A percentile compares a stretch with the other conserved stretches of the same genome.
Conservation (phyloP, 352 stramenopile species). For the Hyphochytrium catenoides region DNA sequence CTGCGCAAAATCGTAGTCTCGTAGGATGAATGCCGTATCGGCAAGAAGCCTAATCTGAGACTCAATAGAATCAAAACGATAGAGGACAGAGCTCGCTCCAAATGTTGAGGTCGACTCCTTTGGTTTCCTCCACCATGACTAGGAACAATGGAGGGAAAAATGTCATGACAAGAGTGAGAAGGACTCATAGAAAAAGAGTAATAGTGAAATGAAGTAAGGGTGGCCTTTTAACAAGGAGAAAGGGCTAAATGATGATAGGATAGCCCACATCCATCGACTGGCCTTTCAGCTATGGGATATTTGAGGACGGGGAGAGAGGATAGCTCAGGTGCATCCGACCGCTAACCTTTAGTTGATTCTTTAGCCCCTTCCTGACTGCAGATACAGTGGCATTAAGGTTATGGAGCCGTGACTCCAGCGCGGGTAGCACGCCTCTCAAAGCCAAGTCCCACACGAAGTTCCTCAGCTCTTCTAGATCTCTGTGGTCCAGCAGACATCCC, state of each 20-base stretch:
- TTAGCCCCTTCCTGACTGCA: constrained; percentile 67
- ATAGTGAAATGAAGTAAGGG: no score
- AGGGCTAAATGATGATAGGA: no score
- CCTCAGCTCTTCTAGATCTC: constrained; percentile 31
- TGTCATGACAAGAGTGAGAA: no score
- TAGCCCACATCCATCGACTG: no score
- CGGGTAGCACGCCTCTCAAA: constrained; percentile 38
- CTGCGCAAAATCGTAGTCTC: constrained; percentile 62
- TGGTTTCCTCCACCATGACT: constrained; percentile 67
- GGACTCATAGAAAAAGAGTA: no score
- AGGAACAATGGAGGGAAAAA: no score
- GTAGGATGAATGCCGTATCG: constrained; percentile 64
- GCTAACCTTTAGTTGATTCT: constrained; percentile 75
- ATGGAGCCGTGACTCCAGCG: constrained; percentile 50
- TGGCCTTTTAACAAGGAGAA: no score
- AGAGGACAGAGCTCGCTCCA: constrained; percentile 16
- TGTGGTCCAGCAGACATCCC: constrained; percentile 19
- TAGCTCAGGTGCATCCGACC: no score
- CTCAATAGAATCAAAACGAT: constrained; percentile 61
- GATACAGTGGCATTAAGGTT: constrained; percentile 64
- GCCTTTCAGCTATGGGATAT: no score
- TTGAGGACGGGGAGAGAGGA: no score
- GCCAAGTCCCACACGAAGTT: constrained; percentile 48
- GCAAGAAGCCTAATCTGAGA: constrained; percentile 58
- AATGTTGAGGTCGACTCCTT: constrained; percentile 16